phyloP scores from a whole-genome alignment of 2,329 filamentous ascomycete species.

The Sarocladium kiliense region DNA sequence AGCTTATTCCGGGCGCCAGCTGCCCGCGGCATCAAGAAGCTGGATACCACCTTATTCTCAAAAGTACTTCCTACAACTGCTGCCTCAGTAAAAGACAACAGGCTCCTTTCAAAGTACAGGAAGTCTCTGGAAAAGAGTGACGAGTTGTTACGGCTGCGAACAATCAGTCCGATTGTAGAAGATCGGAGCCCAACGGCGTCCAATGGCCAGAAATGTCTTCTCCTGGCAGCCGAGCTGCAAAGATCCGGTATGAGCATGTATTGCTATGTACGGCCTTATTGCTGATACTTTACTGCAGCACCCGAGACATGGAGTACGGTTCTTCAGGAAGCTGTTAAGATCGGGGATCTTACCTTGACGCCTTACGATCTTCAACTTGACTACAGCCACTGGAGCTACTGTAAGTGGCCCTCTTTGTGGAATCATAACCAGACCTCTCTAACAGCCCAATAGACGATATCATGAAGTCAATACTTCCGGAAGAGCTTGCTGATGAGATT shows the following conservation, averaged over 20 bases:
- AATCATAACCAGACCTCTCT: slow-evolving; percentile 11
- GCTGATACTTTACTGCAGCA: slow-evolving; percentile 20
- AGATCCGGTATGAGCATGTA: slow-evolving; percentile 36
- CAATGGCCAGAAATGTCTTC: slow-evolving; percentile 55
- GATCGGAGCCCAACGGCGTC: slow-evolving; percentile 55
- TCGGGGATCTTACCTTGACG: slow-evolving; percentile 63
- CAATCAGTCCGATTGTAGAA: slow-evolving; percentile 56
- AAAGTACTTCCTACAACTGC: slow-evolving; percentile 73
- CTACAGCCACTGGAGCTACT: slow-evolving; percentile 83
- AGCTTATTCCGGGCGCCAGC: slow-evolving; percentile 69
- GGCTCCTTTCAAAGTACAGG: slow-evolving; percentile 68
- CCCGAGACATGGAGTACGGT: slow-evolving; percentile 71
- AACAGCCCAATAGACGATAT: slow-evolving; percentile 61
- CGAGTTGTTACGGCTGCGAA: slow-evolving; percentile 61
- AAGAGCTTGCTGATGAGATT: slow-evolving; percentile 73
- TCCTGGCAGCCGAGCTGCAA: slow-evolving; percentile 53
- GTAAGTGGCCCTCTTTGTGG: slow-evolving; percentile 30
- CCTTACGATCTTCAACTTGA: slow-evolving; percentile 72
- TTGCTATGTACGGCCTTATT: neutral
- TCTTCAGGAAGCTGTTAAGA: slow-evolving; percentile 62
- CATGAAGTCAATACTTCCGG: slow-evolving; percentile 73
- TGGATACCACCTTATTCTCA: slow-evolving; percentile 80
- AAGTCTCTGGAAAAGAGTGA: slow-evolving; percentile 58
- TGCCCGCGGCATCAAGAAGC: slow-evolving; percentile 69
- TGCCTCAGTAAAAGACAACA: slow-evolving; percentile 69